phyloP scores from a whole-genome alignment of 2,329 filamentous ascomycete species.

The Penicillium sp. region DNA sequence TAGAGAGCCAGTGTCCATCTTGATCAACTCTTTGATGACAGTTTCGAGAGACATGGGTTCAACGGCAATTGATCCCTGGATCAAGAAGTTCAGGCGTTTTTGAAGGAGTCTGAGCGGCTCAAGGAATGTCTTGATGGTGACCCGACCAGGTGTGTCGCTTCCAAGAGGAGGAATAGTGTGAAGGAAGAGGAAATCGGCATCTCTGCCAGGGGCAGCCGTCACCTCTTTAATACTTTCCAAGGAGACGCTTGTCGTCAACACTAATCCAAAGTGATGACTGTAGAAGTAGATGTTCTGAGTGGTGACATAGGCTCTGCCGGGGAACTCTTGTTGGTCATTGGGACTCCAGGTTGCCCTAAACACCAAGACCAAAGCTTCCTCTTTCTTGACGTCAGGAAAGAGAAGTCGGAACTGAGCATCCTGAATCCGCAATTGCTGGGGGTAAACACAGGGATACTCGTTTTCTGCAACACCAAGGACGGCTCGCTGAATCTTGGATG shows the following conservation, averaged over 20 bases:
- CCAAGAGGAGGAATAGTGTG: constrained; percentile 68
- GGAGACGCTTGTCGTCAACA: constrained; percentile 75
- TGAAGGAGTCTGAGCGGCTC: constrained; percentile 82
- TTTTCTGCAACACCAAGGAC: constrained; percentile 36
- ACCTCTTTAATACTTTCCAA: constrained; percentile 81
- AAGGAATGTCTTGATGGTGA: constrained; percentile 90
- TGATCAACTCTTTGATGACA: constrained; percentile 69
- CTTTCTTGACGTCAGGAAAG: constrained; percentile 74
- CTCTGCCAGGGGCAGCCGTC: constrained; percentile 81
- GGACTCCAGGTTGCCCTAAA: constrained; percentile 89
- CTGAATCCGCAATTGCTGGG: constrained; percentile 75
- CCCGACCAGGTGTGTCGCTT: constrained; percentile 64
- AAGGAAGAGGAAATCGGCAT: constrained; percentile 89
- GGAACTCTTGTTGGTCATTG: constrained; percentile 73
- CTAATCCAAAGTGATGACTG: constrained; percentile 87
- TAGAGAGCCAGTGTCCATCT: constrained; percentile 63
- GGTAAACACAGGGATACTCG: constrained; percentile 73
- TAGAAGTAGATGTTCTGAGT: constrained; percentile 91
- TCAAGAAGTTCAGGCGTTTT: constrained; percentile 76
- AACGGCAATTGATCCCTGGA: constrained; percentile 74
- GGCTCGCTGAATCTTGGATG: constrained; percentile 35
- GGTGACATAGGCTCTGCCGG: constrained; percentile 84
- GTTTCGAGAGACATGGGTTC: constrained; percentile 67
- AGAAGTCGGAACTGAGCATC: constrained; percentile 90
- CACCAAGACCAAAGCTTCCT: constrained; percentile 84